Base-by-base conservation (phyloP, 805 yeast genomes). In the Blastobotrys robertii region DNA sequence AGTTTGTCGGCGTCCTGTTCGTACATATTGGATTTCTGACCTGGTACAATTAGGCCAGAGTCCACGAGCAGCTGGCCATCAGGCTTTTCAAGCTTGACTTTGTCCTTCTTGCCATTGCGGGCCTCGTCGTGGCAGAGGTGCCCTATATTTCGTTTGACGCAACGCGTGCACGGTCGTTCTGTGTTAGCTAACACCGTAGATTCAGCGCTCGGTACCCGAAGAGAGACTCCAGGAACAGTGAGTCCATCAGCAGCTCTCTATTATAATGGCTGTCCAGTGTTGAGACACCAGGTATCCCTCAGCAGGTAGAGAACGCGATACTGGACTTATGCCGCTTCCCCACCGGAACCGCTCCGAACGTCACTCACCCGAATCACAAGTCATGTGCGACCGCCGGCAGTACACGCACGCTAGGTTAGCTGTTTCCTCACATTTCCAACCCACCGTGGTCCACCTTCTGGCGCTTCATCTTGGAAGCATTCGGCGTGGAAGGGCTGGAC, bases 381-480 rank as follows among this genome's bases (percentile, higher is more conserved):
- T 83, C 88, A 88, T 84, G 60, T 88, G 97, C 0, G 95, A 84
- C 43, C 97, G 68, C 33, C 96, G 74, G 59, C 97, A 88, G 57
- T 84, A 88, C 1, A 88, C 82, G 64, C 97, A 88, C 0, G 97
- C 94, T 42, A 22, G 15, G n/a, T 11, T 7, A 38, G 35, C 13
- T 15, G 3, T 3, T 9, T 16, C 8, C 2, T 9, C n/a, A 11
- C 15, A 10, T 41, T 15, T 12, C n/a, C 5, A 7, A 40, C 47
- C 12, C 30, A 44, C 47, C 56, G 19, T 50, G 59, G 46, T 53
- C 59, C 11, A 53, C 60, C 40, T 58, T 58, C 10, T 45, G 50
- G 14, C 55, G 41, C 30, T 46, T 34, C 12, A 44, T 19, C 28
- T 29, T 34, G n/a, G 25, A n/a, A 8, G 16, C 16, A 9, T 12